phyloP scores from a whole-genome alignment of 495 filamentous ascomycete genomes.

The Podospora tetraspora region DNA sequence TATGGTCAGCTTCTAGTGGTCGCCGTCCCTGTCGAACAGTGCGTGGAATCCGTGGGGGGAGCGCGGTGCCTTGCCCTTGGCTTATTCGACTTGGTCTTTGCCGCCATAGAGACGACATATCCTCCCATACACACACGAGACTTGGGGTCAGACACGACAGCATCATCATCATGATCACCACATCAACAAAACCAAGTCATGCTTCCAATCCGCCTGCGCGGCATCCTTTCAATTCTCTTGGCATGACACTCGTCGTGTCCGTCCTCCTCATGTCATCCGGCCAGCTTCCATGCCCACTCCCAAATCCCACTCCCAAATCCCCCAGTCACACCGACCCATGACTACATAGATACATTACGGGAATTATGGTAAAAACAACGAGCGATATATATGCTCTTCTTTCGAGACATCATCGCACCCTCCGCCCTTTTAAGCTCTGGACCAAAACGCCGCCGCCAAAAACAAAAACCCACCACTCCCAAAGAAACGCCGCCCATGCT shows the following conservation, averaged over 20 bases:
- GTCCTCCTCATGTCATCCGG: neutral
- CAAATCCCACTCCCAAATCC: neutral
- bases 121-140: too few relatives aligned
- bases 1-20: too few relatives aligned
- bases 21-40: too few relatives aligned
- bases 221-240: neutral
- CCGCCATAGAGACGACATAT: too few relatives aligned
- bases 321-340: neutral
- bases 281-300: neutral
- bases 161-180: neutral
- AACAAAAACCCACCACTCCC: neutral
- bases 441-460: neutral
- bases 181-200: neutral
- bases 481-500: neutral
- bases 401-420: neutral
- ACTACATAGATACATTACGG: neutral
- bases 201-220: neutral
- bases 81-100: too few relatives aligned
- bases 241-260: neutral
- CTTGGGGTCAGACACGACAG: neutral
- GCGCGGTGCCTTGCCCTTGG: too few relatives aligned
- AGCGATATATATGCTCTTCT: neutral
- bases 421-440: neutral
- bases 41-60: too few relatives aligned
- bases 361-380: neutral